A percentile compares a stretch with the other conserved stretches of the same genome.
Conservation (phyloP, 2,329 filamentous ascomycete genomes). For the Alternaria brassicae region DNA sequence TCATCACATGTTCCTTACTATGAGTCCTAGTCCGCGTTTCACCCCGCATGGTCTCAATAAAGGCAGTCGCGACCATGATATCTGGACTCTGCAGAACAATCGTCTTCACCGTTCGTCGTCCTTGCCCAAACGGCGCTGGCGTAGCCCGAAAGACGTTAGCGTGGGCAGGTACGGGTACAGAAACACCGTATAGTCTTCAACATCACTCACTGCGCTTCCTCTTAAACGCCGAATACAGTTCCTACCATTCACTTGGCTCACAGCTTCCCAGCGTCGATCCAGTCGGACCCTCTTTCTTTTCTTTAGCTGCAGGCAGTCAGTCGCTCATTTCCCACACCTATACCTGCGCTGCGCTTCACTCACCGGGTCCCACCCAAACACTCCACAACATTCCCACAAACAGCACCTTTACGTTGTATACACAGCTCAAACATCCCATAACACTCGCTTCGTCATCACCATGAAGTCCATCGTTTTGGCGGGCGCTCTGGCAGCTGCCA, state of each 20-base stretch:
- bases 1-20: constrained; percentile 29
- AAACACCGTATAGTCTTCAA: constrained; percentile 20
- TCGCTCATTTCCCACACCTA: constrained; percentile 29
- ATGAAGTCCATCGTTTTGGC: constrained; percentile 57
- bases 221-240: constrained; percentile 25
- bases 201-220: constrained; percentile 25
- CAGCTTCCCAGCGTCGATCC: constrained; percentile 26
- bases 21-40: constrained; percentile 24
- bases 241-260: constrained; percentile 20
- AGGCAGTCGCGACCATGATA: constrained; percentile 13
- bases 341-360: constrained; percentile 12
- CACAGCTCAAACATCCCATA: constrained; percentile 37
- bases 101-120: constrained; percentile 13
- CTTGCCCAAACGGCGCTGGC: constrained; percentile 20
- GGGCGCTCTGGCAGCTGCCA: constrained; percentile 40
- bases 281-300: constrained; percentile 30
- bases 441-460: constrained; percentile 38
- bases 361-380: constrained; percentile 1
- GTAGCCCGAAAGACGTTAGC: constrained; percentile 22
- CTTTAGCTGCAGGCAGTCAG: constrained; percentile 33
- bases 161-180: constrained; percentile 12
- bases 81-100: constrained; percentile 12
- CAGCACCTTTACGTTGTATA: constrained; percentile 29
- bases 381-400: constrained; percentile 12
- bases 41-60: constrained; percentile 25